Base-by-base conservation (phyloP, 345 rosid species). In the Eutrema heterophyllum region DNA sequence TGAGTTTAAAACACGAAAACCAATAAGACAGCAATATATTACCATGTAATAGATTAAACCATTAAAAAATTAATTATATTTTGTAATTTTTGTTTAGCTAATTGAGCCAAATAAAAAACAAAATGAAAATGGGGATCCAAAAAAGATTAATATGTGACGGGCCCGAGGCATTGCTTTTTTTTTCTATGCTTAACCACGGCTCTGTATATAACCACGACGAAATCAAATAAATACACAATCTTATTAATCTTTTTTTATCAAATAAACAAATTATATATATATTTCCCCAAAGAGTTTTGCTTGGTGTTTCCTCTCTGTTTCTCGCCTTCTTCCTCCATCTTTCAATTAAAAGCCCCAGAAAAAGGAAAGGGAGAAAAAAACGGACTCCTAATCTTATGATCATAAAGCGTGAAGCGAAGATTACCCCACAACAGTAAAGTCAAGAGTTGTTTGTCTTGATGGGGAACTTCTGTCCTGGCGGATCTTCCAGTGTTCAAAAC, bases 391-490 rank as follows among this genome's bases (percentile, higher is more conserved):
- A 26, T 51, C 54, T 68, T 68, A 48, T 49, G 62, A 13, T 41
- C 79, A 3, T 9, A 40, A 32, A 46, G 21, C 26, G 8, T 16
- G 35, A 57, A 74, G 30, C 13, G 11, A 46, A 68, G 7, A 40
- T 36, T 32, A 35, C 1, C 0, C 5, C 5, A 53, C 30, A 52
- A 58, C 16, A 50, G 48, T 10, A 29, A 56, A 64, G 49, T 70
- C 32, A 49, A 64, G 44, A 76, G 11, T 52, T 56, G 64, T 56
- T 38, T 16, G 46, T 63, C 75, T 56, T 39, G 13, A 77, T 77
- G 80, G 80, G 80, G 1, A 77, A 77, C 72, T 32, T 36, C 0
- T 77, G 80, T 50, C 36, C 44, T 36, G 74, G 80, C 9, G 68
- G 74, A 40, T 75, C 79, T 71, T 71, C 76, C 12, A 32, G 63